These are phyloP conservation scores for Penstemon davidsonii DNA, from an alignment of 257 asterid species.

Conservation along the genomic window DNA sequence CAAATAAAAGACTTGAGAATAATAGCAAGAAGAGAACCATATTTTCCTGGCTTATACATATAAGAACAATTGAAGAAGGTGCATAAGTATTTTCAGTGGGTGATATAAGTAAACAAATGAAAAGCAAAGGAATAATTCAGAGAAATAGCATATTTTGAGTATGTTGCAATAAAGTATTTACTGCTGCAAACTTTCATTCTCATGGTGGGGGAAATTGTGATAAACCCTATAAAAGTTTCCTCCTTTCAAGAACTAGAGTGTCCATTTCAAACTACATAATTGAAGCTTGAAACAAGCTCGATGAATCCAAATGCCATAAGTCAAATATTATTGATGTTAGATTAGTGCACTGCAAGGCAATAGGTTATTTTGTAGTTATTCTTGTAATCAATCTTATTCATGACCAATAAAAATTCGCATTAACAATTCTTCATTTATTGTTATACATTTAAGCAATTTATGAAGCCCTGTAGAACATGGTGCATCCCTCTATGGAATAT, in stretches of 20 bases:
- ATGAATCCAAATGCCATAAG: constrained; percentile 28
- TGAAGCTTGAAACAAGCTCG: constrained; percentile 43
- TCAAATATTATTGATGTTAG: constrained; percentile 27
- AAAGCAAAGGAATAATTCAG: constrained; percentile 24
- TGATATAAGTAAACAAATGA: neutral
- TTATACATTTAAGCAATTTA: too few species aligned
- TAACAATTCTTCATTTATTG: too few species aligned
- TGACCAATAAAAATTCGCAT: too few species aligned
- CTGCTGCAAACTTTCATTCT: constrained; percentile 30
- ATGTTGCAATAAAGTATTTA: constrained; percentile 39
- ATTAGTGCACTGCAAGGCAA: too few species aligned
- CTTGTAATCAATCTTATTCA: too few species aligned
- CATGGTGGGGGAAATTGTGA: constrained; percentile 36
- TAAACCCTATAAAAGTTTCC: constrained; percentile 37
- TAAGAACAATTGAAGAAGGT: constrained; percentile 33
- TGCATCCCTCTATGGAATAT: too few species aligned
- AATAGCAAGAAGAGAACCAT: constrained; percentile 21
- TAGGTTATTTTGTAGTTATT: too few species aligned
- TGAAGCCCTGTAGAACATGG: too few species aligned
- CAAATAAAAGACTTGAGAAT: too few species aligned
- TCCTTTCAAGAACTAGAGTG: neutral
- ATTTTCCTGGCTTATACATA: constrained; percentile 51
- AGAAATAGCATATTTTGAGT: constrained; percentile 47
- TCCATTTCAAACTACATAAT: constrained; percentile 36
- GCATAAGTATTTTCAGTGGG: constrained; percentile 23